Evolutionary conservation across 192 early-diverging fungal genomes (phyloP), one percentile per base, ranked within the genome.

Genomic region (Gorgonomyces haynaldii): DNA sequence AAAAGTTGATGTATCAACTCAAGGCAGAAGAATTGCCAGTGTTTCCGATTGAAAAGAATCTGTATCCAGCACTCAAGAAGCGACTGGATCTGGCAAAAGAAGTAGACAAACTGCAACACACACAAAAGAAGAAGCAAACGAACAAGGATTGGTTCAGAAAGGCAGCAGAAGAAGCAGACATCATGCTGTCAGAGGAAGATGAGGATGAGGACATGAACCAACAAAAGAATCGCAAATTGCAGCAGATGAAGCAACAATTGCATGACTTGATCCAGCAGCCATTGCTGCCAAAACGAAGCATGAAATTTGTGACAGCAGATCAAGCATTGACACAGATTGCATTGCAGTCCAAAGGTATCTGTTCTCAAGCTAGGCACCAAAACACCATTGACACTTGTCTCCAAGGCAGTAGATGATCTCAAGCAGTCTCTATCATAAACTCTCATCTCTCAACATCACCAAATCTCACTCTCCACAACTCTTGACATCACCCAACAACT

Each of bases 61-160:
- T 90, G 3, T 53, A 89, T 13, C 61, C 64, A 4, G 70, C 67
- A 15, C 71, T 95, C 58, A 82, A 84, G 61, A 65, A 81, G 20
- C 79, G 89, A 12, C 78, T 92, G 16, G 65, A 70, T 16, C 60
- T 98, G 19, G 94, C 94, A 23, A 65, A 70, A 17, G 71, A 87
- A 44, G 83, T 98, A 40, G 87, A 93, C 25, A 57, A 75, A 35
- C 66, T 76, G 1, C 82, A 92, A 53, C 90, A 93, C 68, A 36
- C 50, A 48, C 64, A 76, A 56, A 49, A 49, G 24, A 35, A 37
- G 15, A 17, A 8, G 0, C 32, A 49, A 19, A 49, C 23, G 3
- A 76, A 90, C 29, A 60, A 68, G 16, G 76, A 77, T 44, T 90
- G 89, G 88, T 72, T 84, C 58, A 64, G 73, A 42, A 84, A 84